A percentile compares a stretch with the other conserved stretches of the same genome.
phyloP scores from a whole-genome alignment of 768 basidiomycete genomes.

The Rhizopogon rudus region DNA sequence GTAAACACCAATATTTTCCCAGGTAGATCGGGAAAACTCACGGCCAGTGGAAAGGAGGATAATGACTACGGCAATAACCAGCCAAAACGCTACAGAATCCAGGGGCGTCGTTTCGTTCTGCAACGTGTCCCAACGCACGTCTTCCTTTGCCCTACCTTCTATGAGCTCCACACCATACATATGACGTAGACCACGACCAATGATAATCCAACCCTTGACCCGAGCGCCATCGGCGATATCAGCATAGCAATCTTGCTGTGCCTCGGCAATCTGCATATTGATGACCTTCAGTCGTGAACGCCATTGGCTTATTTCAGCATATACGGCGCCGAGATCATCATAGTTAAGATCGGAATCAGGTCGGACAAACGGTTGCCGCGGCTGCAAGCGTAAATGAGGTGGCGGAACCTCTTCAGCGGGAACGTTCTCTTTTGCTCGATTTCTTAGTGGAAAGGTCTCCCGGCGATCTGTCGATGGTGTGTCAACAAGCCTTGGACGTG shows the following conservation, averaged over 20 bases:
- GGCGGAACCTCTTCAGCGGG: constrained; percentile 41
- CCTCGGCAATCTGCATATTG: constrained; percentile 67
- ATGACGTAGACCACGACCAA: constrained; percentile 62
- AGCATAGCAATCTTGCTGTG: constrained; percentile 61
- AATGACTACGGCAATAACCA: constrained; percentile 42
- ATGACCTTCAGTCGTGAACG: constrained; percentile 65
- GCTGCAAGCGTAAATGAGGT: constrained; percentile 65
- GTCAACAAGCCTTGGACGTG: constrained; percentile 7
- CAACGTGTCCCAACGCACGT: constrained; percentile 75
- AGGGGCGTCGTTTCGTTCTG: constrained; percentile 49
- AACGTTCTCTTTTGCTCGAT: constrained; percentile 23
- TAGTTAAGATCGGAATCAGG: constrained; percentile 70
- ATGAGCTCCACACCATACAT: constrained; percentile 65
- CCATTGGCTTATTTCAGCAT: constrained; percentile 66
- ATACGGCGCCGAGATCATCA: constrained; percentile 59
- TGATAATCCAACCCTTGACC: constrained; percentile 75
- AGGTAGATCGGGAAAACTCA: constrained; percentile 31
- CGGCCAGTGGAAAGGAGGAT: constrained; percentile 53
- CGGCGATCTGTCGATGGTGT: constrained; percentile 31
- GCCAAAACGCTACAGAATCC: constrained; percentile 53
- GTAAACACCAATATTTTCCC: neutral
- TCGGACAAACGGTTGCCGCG: constrained; percentile 65
- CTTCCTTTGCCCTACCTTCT: constrained; percentile 77
- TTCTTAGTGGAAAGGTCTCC: constrained; percentile 63
- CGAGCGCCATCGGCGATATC: constrained; percentile 67